These are phyloP conservation scores for Drosera capensis DNA, from an alignment of 148 eudicot genomes.

Conservation along the genomic window DNA sequence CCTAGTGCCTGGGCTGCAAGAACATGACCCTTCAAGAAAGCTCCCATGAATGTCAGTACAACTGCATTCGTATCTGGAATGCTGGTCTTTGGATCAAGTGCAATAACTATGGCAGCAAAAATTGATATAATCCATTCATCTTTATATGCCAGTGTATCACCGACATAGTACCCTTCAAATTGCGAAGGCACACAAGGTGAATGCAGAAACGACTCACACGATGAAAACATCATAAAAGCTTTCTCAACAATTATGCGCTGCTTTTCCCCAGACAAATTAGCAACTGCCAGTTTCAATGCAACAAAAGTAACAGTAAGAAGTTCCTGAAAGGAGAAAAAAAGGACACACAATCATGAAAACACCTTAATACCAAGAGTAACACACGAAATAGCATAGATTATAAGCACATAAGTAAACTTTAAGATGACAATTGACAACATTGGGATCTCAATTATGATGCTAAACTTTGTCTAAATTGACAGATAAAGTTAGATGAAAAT, in stretches of 20 bases:
- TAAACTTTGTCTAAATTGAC: no score
- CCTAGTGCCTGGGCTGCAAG: constrained; percentile 93
- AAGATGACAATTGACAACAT: no score
- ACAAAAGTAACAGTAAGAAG: constrained; percentile 57
- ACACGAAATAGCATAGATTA: no score
- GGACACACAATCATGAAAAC: not conserved
- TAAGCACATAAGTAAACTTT: no score
- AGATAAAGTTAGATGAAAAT: not conserved
- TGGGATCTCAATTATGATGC: no score
- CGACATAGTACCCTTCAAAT: constrained; percentile 18
- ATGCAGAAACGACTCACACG: constrained; percentile 18
- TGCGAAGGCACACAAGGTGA: constrained; percentile 12
- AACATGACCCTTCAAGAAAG: constrained; percentile 42
- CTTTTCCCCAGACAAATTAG: constrained; percentile 41
- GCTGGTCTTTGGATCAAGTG: constrained; percentile 55
- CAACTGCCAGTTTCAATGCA: constrained; percentile 62
- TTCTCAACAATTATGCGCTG: constrained; percentile 44
- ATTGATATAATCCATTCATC: constrained; percentile 61
- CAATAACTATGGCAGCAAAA: constrained; percentile 67
- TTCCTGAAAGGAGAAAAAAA: constrained; percentile 25
- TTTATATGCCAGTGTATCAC: constrained; percentile 19
- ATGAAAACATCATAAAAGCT: constrained; percentile 37
- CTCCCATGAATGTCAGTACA: constrained; percentile 26
- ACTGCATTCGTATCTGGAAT: constrained; percentile 27
- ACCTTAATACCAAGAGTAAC: no score